Percentiles rank a stretch among this genome's conserved stretches.
phyloP scores from a whole-genome alignment of 257 asterid genomes.

The Plantago ovata region DNA sequence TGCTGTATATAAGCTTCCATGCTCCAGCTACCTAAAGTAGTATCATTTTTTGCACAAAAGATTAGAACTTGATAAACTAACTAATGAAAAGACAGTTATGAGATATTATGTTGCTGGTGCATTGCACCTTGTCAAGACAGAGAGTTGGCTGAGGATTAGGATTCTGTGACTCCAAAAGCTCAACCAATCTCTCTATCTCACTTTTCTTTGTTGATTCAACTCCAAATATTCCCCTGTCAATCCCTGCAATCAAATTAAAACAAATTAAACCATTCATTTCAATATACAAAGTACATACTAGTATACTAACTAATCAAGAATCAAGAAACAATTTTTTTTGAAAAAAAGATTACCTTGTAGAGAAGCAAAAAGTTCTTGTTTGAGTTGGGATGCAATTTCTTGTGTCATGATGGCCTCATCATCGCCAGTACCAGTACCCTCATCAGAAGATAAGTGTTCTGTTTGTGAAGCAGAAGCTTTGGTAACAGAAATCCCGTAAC shows the following conservation, averaged over 20 bases:
- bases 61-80: not conserved
- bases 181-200: constrained; percentile 56
- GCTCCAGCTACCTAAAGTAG: constrained; percentile 59
- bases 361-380: constrained; percentile 44
- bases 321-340: not conserved
- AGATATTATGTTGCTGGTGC: too few relatives aligned
- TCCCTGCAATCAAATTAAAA: constrained; percentile 34
- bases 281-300: not conserved
- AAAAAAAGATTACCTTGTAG: constrained; percentile 54
- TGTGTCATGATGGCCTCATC: constrained; percentile 9
- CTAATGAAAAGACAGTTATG: not conserved
- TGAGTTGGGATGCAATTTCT: constrained; percentile 34
- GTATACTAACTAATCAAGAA: not conserved
- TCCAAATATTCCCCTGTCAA: constrained; percentile 90
- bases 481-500: constrained; percentile 17
- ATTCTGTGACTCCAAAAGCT: constrained; percentile 66
- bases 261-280: constrained; percentile 20
- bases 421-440: constrained; percentile 19
- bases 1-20: constrained; percentile 86
- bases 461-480: constrained; percentile 31
- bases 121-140: constrained; percentile 58
- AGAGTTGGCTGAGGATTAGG: constrained; percentile 75
- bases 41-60: not conserved
- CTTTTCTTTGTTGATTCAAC: constrained; percentile 49
- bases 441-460: constrained; percentile 28